A percentile compares a stretch with the other conserved stretches of the same genome.
Conservation (phyloP, 805 yeast species). For the Kuraishia floccosa region DNA sequence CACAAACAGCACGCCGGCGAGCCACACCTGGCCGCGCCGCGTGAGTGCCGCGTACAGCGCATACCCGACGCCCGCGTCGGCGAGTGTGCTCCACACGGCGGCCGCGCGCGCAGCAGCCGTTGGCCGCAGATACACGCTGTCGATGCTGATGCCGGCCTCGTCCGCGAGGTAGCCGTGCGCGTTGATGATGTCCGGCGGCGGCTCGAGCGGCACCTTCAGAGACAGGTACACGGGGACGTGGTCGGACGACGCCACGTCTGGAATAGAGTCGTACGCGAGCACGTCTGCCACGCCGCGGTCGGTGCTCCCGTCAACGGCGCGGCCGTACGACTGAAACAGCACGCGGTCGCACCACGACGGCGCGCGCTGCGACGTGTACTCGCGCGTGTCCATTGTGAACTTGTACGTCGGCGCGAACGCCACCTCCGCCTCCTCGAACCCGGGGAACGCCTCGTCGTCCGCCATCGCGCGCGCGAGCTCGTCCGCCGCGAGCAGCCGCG, state of each 20-base stretch:
- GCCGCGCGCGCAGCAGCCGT: slow-evolving; percentile 6
- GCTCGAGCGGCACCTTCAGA: slow-evolving; percentile 32
- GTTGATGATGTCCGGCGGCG: slow-evolving; percentile 24
- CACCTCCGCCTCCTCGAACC: slow-evolving; percentile 58
- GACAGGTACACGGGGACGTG: slow-evolving; percentile 67
- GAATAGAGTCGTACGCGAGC: slow-evolving; percentile 41
- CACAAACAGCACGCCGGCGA: background rate
- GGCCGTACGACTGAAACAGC: slow-evolving; percentile 37
- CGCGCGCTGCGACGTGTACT: slow-evolving; percentile 43
- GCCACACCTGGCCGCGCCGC: slow-evolving; percentile 11
- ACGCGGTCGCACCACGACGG: slow-evolving; percentile 94
- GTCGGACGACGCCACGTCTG: slow-evolving; percentile 47
- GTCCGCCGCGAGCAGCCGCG: slow-evolving; percentile 21
- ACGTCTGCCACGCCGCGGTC: slow-evolving; percentile 15
- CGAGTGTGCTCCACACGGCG: slow-evolving; percentile 5
- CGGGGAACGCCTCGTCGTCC: slow-evolving; percentile 37
- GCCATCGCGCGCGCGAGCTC: slow-evolving; percentile 34
- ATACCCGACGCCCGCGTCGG: slow-evolving; percentile 10
- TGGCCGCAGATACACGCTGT: slow-evolving; percentile 14
- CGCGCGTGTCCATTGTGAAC: slow-evolving; percentile 30
- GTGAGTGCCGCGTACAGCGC: slow-evolving; percentile 9
- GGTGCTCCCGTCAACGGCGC: slow-evolving; percentile 3
- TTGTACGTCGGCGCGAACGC: slow-evolving; percentile 77
- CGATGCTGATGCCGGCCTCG: slow-evolving; percentile 11
- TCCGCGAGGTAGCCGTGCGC: slow-evolving; percentile 14